Conservation (phyloP, 495 filamentous ascomycete species). For the Clohesyomyces aquaticus region DNA sequence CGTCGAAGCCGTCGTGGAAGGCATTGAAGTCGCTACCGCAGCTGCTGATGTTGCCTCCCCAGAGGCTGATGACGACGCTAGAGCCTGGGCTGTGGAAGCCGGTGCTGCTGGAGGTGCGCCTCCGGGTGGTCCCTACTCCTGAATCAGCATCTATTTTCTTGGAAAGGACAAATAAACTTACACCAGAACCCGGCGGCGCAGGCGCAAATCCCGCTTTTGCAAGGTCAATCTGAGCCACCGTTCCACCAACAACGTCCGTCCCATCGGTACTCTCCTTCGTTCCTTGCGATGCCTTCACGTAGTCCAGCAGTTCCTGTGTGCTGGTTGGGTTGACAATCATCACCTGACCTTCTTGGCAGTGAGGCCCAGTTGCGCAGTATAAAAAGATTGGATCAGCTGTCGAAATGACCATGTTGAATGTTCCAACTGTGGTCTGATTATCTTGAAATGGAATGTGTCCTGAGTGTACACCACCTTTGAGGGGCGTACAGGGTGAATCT, state of each 20-base stretch:
- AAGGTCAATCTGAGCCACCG: slow-evolving; percentile 2
- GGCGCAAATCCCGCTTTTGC: slow-evolving; percentile 4
- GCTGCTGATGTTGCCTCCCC: not conserved
- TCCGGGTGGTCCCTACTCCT: not conserved
- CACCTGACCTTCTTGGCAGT: slow-evolving; percentile 24
- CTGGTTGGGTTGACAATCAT: slow-evolving; percentile 21
- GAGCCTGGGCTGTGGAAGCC: not conserved
- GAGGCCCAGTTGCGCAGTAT: slow-evolving; percentile 23
- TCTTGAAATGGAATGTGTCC: slow-evolving; percentile 22
- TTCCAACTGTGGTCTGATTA: slow-evolving; percentile 11
- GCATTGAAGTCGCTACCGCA: too few species aligned
- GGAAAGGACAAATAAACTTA: not conserved
- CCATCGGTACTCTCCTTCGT: slow-evolving; percentile 13
- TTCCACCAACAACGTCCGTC: not conserved
- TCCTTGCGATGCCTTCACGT: slow-evolving; percentile 13
- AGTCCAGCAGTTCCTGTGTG: slow-evolving; percentile 12
- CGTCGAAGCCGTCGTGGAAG: not conserved
- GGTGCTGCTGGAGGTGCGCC: not conserved
- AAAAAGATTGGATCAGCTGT: slow-evolving; percentile 18
- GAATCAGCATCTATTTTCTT: not conserved
- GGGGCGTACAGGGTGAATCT: slow-evolving; percentile 9
- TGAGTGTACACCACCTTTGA: slow-evolving; percentile 14
- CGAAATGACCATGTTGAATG: slow-evolving; percentile 16
- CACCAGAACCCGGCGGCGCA: slow-evolving; percentile 2
- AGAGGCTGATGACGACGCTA: not conserved